Conservation (phyloP, 352 stramenopile genomes). For the Hyaloperonospora brassicae region DNA sequence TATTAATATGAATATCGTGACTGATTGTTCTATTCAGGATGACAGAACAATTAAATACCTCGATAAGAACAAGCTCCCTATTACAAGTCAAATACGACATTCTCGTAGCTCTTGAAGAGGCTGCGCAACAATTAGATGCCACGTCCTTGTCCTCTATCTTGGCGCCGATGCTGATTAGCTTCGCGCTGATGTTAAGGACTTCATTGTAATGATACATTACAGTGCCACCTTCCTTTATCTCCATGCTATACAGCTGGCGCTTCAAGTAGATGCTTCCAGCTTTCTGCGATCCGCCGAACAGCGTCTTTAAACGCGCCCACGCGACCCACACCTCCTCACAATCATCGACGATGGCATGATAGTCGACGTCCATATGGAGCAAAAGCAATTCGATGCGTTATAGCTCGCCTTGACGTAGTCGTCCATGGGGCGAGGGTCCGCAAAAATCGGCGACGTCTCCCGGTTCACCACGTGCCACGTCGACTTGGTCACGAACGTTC, state of each 20-base stretch:
- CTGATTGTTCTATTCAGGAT: too few relatives aligned
- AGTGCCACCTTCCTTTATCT: constrained; percentile 1
- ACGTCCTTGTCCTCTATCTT: too few relatives aligned
- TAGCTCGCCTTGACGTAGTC: constrained; percentile 1
- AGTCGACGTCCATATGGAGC: neutral
- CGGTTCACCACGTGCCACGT: neutral
- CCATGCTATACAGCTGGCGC: constrained; percentile 3
- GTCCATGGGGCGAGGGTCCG: neutral
- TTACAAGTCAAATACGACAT: too few relatives aligned
- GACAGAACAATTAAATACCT: too few relatives aligned
- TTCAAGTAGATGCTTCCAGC: constrained; percentile 2
- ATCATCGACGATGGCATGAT: too few relatives aligned
- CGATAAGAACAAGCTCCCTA: too few relatives aligned
- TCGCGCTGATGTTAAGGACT: too few relatives aligned
- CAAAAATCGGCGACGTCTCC: neutral
- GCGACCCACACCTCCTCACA: neutral
- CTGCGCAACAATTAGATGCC: too few relatives aligned
- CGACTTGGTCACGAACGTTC: neutral
- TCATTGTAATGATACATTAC: constrained; percentile 1
- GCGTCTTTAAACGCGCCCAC: neutral
- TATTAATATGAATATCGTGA: too few relatives aligned
- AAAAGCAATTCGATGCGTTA: neutral
- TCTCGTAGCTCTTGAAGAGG: too few relatives aligned
- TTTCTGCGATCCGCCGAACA: constrained; percentile 4
- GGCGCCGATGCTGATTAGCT: too few relatives aligned